Conservation (phyloP, 441 rosid species). For the Bruguiera hainesii region DNA sequence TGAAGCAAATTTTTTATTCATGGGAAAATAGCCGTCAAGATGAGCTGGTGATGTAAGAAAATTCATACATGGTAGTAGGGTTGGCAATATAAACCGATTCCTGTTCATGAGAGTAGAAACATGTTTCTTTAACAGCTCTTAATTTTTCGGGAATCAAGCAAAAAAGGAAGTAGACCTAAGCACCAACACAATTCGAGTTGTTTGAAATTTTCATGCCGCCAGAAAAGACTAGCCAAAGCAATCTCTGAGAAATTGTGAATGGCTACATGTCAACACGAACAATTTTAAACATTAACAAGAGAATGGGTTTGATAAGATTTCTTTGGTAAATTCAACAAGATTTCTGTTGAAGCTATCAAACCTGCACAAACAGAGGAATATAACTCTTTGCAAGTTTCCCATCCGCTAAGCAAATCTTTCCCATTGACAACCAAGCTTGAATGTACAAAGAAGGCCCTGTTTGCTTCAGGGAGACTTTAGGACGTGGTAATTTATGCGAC, state of each 20-base stretch:
- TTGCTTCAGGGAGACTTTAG: conserved; percentile 57
- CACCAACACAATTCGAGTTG: background rate
- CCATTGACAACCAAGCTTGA: conserved; percentile 92
- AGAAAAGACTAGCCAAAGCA: conserved; percentile 1
- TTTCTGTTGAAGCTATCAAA: conserved; percentile 24
- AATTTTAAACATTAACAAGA: background rate
- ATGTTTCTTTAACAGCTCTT: background rate
- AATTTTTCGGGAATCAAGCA: background rate
- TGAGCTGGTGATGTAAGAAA: background rate
- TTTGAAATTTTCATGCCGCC: background rate
- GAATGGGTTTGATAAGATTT: background rate
- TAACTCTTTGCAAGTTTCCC: conserved; percentile 87
- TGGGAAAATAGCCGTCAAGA: background rate
- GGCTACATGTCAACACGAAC: conserved; percentile 1
- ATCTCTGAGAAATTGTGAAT: background rate
- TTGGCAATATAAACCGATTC: background rate
- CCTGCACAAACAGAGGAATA: conserved; percentile 94
- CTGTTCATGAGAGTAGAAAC: background rate
- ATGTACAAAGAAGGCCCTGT: conserved; percentile 65
- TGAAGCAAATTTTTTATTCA: background rate
- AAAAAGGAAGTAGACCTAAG: background rate
- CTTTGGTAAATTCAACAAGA: background rate
- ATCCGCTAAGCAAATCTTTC: conserved; percentile 87
- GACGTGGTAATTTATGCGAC: conserved; percentile 55
- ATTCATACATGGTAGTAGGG: background rate